phyloP scores from a whole-genome alignment of 768 basidiomycete genomes.

The Cytidiella melzeri region DNA sequence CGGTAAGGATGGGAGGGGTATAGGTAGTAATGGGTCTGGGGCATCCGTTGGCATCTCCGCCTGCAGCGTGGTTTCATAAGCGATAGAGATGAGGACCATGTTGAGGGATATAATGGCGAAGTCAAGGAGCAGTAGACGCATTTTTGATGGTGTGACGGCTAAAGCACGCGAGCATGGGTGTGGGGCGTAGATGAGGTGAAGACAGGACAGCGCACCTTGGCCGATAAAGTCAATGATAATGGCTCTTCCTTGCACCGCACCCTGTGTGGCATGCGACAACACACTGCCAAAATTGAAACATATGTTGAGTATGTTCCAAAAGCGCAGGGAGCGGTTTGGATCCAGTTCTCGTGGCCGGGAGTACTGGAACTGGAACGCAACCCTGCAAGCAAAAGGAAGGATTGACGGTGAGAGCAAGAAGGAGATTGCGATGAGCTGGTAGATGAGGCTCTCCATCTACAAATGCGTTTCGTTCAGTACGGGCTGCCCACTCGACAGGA shows the following conservation, averaged over 20 bases:
- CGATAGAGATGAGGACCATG: constrained; percentile 56
- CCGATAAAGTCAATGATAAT: constrained; percentile 78
- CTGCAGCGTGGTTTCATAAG: constrained; percentile 55
- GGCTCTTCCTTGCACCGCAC: constrained; percentile 49
- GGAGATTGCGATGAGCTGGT: constrained; percentile 69
- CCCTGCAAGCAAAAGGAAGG: constrained; percentile 46
- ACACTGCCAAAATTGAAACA: constrained; percentile 53
- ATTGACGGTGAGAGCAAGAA: constrained; percentile 73
- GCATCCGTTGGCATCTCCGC: constrained; percentile 35
- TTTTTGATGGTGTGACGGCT: constrained; percentile 52
- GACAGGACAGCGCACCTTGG: constrained; percentile 45
- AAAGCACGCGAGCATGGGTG: neutral
- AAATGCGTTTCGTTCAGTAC: neutral
- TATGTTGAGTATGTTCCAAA: constrained; percentile 56
- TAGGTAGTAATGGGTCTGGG: constrained; percentile 34
- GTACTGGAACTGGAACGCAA: constrained; percentile 59
- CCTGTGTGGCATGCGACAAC: constrained; percentile 53
- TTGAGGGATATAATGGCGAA: constrained; percentile 62
- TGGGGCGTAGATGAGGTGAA: neutral
- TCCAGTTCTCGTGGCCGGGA: constrained; percentile 64
- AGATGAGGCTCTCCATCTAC: constrained; percentile 65
- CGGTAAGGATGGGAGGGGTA: constrained; percentile 17
- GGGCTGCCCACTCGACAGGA: neutral
- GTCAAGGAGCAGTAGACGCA: constrained; percentile 64
- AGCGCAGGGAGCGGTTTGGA: constrained; percentile 56